These are phyloP conservation scores for Termitomyces sp. DNA, from an alignment of 768 basidiomycete species.

Conservation along the genomic window DNA sequence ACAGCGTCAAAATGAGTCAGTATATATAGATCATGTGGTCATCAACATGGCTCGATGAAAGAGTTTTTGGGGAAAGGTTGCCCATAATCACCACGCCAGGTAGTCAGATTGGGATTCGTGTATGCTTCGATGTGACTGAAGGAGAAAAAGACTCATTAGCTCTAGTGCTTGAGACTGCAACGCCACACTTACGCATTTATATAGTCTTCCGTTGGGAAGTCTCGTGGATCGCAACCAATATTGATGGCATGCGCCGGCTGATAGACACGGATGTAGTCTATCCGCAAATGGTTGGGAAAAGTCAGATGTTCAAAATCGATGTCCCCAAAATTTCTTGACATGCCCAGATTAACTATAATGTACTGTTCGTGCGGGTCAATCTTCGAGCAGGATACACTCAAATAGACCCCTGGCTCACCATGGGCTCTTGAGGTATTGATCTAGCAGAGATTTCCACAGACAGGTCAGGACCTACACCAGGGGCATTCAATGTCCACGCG, in stretches of 20 bases:
- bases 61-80: constrained; percentile 54
- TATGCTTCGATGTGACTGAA: constrained; percentile 54
- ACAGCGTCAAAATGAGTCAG: background rate
- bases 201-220: constrained; percentile 60
- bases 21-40: background rate
- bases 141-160: background rate
- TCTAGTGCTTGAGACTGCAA: too few relatives aligned
- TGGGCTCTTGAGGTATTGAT: constrained; percentile 73
- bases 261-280: constrained; percentile 59
- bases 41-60: constrained; percentile 26
- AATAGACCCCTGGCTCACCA: constrained; percentile 45
- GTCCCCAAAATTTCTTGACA: constrained; percentile 70
- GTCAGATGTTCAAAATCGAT: constrained; percentile 61
- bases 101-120: constrained; percentile 53
- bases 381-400: background rate
- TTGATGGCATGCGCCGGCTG: constrained; percentile 50
- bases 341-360: constrained; percentile 73
- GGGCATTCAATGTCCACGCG: constrained; percentile 69
- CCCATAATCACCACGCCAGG: constrained; percentile 37
- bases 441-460: constrained; percentile 54
- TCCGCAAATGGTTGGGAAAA: constrained; percentile 49
- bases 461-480: constrained; percentile 57
- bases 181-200: constrained; percentile 44
- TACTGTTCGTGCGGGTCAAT: constrained; percentile 40
- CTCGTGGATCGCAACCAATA: constrained; percentile 62